Conservation (phyloP, 2,329 filamentous ascomycete genomes). For the Raffaelea deltoideospora region DNA sequence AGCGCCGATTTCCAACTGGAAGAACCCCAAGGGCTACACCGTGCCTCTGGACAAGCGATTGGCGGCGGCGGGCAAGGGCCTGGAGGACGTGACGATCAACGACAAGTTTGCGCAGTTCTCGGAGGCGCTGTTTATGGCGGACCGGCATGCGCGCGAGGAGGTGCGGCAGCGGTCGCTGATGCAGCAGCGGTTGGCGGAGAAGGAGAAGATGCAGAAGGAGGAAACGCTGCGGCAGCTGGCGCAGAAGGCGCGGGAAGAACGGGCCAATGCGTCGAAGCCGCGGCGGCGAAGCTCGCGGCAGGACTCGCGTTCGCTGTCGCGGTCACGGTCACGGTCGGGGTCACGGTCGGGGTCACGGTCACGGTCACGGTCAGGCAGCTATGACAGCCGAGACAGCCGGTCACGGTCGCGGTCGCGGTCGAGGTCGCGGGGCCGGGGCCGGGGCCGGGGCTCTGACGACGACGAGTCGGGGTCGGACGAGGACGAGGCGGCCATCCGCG, state of each 20-base stretch:
- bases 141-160: slow-evolving; percentile 88
- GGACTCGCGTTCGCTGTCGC: slow-evolving; percentile 6
- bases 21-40: slow-evolving; percentile 97
- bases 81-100: slow-evolving; percentile 92
- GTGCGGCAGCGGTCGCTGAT: slow-evolving; percentile 83
- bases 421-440: too few species aligned
- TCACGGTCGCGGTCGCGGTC: slow-evolving; percentile 29
- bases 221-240: slow-evolving; percentile 78
- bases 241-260: slow-evolving; percentile 81
- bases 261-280: slow-evolving; percentile 31
- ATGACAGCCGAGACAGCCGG: not conserved
- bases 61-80: slow-evolving; percentile 77
- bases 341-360: slow-evolving; percentile 11
- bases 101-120: slow-evolving; percentile 97
- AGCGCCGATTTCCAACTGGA: slow-evolving; percentile 89
- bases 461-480: slow-evolving; percentile 33
- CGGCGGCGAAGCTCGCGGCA: slow-evolving; percentile 10
- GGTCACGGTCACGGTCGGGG: slow-evolving; percentile 25
- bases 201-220: slow-evolving; percentile 90
- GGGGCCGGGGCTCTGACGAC: too few species aligned
- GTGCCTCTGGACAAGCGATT: slow-evolving; percentile 90
- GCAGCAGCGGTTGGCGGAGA: slow-evolving; percentile 92
- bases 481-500: slow-evolving; percentile 57
- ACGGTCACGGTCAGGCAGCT: slow-evolving; percentile 22
- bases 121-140: slow-evolving; percentile 85